Percentiles rank a stretch among this genome's conserved stretches.
phyloP scores from a whole-genome alignment of 2,329 filamentous ascomycete species.

The Ciborinia camelliae region DNA sequence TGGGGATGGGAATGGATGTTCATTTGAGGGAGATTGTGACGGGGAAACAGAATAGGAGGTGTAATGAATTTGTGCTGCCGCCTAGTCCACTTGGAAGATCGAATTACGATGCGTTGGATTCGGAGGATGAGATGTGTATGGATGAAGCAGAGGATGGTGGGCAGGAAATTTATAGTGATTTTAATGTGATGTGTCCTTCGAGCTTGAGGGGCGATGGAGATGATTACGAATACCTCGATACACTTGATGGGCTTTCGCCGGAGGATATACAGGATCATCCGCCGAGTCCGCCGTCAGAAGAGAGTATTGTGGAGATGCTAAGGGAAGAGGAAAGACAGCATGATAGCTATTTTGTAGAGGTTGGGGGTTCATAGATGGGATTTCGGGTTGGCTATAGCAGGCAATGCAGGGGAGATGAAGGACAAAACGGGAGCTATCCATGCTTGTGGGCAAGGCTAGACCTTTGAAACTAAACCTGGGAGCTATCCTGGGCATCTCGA shows the following conservation, averaged over 20 bases:
- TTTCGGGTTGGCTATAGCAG: neutral
- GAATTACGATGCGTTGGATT: slow-evolving; percentile 38
- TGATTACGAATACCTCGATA: slow-evolving; percentile 37
- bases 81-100: slow-evolving; percentile 38
- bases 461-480: slow-evolving; percentile 12
- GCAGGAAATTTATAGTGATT: slow-evolving; percentile 36
- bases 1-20: neutral
- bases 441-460: neutral
- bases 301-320: slow-evolving; percentile 34
- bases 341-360: slow-evolving; percentile 31
- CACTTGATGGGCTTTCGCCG: slow-evolving; percentile 35
- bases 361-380: slow-evolving; percentile 33
- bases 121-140: slow-evolving; percentile 33
- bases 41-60: slow-evolving; percentile 28
- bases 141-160: slow-evolving; percentile 25
- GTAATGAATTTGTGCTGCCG: slow-evolving; percentile 31
- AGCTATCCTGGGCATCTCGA: slow-evolving; percentile 25
- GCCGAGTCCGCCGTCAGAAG: slow-evolving; percentile 31
- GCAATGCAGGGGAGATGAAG: neutral
- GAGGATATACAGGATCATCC: slow-evolving; percentile 32
- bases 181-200: slow-evolving; percentile 36
- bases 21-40: slow-evolving; percentile 31
- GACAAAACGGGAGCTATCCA: slow-evolving; percentile 15
- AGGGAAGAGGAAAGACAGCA: slow-evolving; percentile 32
- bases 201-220: slow-evolving; percentile 26